phyloP scores from a whole-genome alignment of 106 monocot genomes.

The Dendrobium officinale region DNA sequence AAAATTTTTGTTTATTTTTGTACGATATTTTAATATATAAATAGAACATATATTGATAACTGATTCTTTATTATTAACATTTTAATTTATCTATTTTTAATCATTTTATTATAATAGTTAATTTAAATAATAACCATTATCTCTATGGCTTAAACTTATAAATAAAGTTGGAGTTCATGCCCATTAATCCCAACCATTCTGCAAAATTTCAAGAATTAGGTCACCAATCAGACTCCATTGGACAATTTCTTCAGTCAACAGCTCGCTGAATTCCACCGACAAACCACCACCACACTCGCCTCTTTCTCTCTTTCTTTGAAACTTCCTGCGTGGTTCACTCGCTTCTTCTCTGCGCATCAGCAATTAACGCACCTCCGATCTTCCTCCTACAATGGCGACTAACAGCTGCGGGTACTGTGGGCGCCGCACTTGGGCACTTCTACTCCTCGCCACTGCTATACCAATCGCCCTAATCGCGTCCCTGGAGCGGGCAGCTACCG shows the following conservation, averaged over 20 bases:
- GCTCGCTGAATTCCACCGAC: slow-evolving; percentile 21
- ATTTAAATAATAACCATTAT: too few relatives aligned
- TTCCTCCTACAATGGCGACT: not conserved
- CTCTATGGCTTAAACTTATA: too few relatives aligned
- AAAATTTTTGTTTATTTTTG: too few relatives aligned
- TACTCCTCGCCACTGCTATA: slow-evolving; percentile 45
- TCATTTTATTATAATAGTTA: too few relatives aligned
- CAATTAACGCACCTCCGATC: not conserved
- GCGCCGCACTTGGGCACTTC: slow-evolving; percentile 4
- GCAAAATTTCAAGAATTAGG: not conserved
- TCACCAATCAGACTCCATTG: not conserved
- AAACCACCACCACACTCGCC: not conserved
- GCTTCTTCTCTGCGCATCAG: too few relatives aligned
- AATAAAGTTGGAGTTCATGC: too few relatives aligned
- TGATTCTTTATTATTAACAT: too few relatives aligned
- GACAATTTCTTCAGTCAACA: not conserved
- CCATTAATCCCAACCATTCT: too few relatives aligned
- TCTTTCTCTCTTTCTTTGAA: not conserved
- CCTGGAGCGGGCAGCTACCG: slow-evolving; percentile 23
- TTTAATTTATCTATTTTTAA: too few relatives aligned
- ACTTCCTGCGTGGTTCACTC: too few relatives aligned
- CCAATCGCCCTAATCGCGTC: slow-evolving; percentile 40
- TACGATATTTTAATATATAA: too few relatives aligned
- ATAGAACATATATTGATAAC: too few relatives aligned
- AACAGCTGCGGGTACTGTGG: not conserved